Evolutionary conservation across 805 yeast species (phyloP).

Genomic region (Maudiozyma serrabonitensis): DNA sequence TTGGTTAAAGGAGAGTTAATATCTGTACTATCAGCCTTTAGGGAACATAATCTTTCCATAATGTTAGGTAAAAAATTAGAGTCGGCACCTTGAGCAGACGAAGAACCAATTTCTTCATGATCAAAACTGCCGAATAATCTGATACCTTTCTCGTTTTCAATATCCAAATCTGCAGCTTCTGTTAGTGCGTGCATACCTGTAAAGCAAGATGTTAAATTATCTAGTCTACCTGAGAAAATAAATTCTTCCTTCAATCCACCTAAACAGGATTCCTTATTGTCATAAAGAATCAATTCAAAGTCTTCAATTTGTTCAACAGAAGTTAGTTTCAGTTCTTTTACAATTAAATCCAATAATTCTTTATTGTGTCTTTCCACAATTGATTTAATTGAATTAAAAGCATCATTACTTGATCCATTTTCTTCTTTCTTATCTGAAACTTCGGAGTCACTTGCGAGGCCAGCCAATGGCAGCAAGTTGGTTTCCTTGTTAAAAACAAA

Average conservation of each 20-base stretch:
- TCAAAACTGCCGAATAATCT: conserved; percentile 78
- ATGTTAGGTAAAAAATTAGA: conserved; percentile 81
- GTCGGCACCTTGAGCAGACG: conserved; percentile 93
- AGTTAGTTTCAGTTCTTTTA: conserved; percentile 47
- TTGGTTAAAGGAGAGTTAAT: conserved; percentile 19
- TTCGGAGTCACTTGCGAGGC: conserved; percentile 34
- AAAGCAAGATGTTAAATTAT: conserved; percentile 81
- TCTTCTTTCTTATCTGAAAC: conserved; percentile 26
- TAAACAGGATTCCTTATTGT: conserved; percentile 69
- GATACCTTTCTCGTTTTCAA: conserved; percentile 46
- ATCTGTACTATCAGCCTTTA: conserved; percentile 33
- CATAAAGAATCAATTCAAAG: conserved; percentile 79
- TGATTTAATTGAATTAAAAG: conserved; percentile 54
- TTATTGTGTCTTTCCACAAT: conserved; percentile 69
- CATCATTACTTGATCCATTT: conserved; percentile 36
- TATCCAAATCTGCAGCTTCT: conserved; percentile 35
- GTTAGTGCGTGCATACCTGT: conserved; percentile 67
- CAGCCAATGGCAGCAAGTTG: conserved; percentile 79
- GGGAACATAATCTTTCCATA: conserved; percentile 52
- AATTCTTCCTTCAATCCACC: conserved; percentile 91
- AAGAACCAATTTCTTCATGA: conserved; percentile 93
- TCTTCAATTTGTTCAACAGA: conserved; percentile 60
- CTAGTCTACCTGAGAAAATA: conserved; percentile 83
- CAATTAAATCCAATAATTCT: conserved; percentile 59
- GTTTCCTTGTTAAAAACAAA: conserved; percentile 87